Evolutionary conservation across 169 alveolate genomes (phyloP).

Genomic region (Plasmodium vivax): DNA sequence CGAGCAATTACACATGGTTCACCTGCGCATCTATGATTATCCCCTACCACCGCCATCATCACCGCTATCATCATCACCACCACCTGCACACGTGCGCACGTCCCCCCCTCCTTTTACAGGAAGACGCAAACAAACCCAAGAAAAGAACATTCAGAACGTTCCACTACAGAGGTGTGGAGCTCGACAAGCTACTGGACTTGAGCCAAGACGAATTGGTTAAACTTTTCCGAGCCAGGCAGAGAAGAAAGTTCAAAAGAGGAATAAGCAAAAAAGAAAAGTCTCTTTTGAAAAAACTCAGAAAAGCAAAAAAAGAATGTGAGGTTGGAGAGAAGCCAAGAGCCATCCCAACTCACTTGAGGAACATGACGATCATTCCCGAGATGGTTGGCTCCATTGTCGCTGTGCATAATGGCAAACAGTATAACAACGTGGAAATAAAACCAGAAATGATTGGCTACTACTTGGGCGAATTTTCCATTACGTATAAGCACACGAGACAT

Average conservation of each 20-base stretch:
- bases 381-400: slow-evolving; percentile 98
- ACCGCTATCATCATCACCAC: too few relatives aligned
- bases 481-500: slow-evolving; percentile 98
- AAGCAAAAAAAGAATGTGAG: slow-evolving; percentile 92
- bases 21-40: neutral
- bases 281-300: slow-evolving; percentile 95
- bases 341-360: slow-evolving; percentile 96
- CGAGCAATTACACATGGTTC: neutral
- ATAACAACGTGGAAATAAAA: slow-evolving; percentile 97
- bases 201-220: slow-evolving; percentile 93
- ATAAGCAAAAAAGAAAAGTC: slow-evolving; percentile 91
- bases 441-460: slow-evolving; percentile 99
- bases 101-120: slow-evolving; percentile 2
- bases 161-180: slow-evolving; percentile 97
- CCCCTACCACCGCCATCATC: neutral
- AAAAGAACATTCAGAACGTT: slow-evolving; percentile 98
- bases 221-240: slow-evolving; percentile 96
- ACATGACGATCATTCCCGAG: slow-evolving; percentile 96
- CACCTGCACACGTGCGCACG: too few relatives aligned
- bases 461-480: slow-evolving; percentile 98
- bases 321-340: slow-evolving; percentile 96
- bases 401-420: slow-evolving; percentile 98
- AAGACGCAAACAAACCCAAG: slow-evolving; percentile 87
- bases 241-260: slow-evolving; percentile 95
- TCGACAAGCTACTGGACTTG: slow-evolving; percentile 94